Percentiles rank a stretch among this genome's conserved stretches.
Evolutionary conservation across 2,329 filamentous ascomycete species (phyloP).

Genomic region (Phialophora macrospora): DNA sequence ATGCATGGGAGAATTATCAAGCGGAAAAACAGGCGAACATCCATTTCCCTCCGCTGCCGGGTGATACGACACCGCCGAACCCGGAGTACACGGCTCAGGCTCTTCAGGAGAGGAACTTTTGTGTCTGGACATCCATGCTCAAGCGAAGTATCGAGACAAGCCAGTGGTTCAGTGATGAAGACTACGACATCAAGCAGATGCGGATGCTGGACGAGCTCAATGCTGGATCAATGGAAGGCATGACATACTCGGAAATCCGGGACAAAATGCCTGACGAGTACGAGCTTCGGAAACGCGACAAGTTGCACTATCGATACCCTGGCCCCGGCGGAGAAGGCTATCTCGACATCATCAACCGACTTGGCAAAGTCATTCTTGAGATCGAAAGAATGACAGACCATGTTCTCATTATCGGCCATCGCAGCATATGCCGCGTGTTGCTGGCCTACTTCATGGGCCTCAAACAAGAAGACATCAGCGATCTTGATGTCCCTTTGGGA

Average conservation of each 20-base stretch:
- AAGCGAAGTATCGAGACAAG: constrained; percentile 86
- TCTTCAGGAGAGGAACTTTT: constrained; percentile 79
- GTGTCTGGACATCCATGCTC: constrained; percentile 98
- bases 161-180: constrained; percentile 90
- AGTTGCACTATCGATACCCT: constrained; percentile 95
- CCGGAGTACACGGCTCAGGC: constrained; percentile 68
- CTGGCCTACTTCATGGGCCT: constrained; percentile 97
- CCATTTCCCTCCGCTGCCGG: constrained; percentile 85
- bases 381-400: constrained; percentile 97
- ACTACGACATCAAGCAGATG: constrained; percentile 97
- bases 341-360: constrained; percentile 92
- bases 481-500: constrained; percentile 90
- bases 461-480: constrained; percentile 86
- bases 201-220: constrained; percentile 97
- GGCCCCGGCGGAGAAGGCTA: constrained; percentile 96
- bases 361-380: constrained; percentile 94
- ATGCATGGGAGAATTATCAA: constrained; percentile 82
- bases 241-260: constrained; percentile 91
- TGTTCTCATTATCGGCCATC: constrained; percentile 87
- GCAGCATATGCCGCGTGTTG: constrained; percentile 87
- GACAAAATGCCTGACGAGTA: constrained; percentile 81
- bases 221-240: constrained; percentile 87
- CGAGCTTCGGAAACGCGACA: constrained; percentile 76
- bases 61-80: constrained; percentile 92
- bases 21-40: constrained; percentile 75